These are phyloP conservation scores for Euphorbia pulcherrima DNA, from an alignment of 345 rosid genomes.

Conservation along the genomic window DNA sequence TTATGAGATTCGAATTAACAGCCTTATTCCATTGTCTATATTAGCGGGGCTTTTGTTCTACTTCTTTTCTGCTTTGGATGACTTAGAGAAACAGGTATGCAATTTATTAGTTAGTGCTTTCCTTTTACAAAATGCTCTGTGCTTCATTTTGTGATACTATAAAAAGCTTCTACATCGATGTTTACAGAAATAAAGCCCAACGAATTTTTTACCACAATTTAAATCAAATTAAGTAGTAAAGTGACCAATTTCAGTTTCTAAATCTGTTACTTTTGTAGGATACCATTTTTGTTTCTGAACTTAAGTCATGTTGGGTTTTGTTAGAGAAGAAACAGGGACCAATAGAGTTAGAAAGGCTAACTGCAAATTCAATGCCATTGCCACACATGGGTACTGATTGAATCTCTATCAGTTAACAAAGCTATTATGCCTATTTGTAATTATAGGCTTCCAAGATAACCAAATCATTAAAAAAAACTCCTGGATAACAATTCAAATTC, in stretches of 20 bases:
- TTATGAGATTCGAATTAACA: neutral
- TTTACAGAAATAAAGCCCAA: neutral
- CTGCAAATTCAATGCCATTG: too few relatives aligned
- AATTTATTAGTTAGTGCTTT: neutral
- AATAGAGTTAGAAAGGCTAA: too few relatives aligned
- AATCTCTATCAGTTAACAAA: too few relatives aligned
- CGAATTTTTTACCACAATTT: neutral
- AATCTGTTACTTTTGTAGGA: neutral
- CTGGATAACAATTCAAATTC: too few relatives aligned
- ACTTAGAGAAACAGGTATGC: slow-evolving; percentile 57
- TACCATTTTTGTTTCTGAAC: neutral
- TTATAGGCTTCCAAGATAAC: too few relatives aligned
- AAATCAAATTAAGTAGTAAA: neutral
- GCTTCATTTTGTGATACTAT: neutral
- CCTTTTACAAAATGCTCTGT: neutral
- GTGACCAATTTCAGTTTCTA: neutral
- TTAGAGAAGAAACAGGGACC: too few relatives aligned
- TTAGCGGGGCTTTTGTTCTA: slow-evolving; percentile 34
- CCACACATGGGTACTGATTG: too few relatives aligned
- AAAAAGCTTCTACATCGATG: neutral
- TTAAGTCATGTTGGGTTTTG: too few relatives aligned
- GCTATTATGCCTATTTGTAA: too few relatives aligned
- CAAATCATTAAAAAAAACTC: too few relatives aligned
- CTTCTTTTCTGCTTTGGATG: slow-evolving; percentile 43
- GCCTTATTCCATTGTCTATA: neutral